Base-by-base conservation (phyloP, 768 basidiomycete genomes). In the Pleurotus eryngii region DNA sequence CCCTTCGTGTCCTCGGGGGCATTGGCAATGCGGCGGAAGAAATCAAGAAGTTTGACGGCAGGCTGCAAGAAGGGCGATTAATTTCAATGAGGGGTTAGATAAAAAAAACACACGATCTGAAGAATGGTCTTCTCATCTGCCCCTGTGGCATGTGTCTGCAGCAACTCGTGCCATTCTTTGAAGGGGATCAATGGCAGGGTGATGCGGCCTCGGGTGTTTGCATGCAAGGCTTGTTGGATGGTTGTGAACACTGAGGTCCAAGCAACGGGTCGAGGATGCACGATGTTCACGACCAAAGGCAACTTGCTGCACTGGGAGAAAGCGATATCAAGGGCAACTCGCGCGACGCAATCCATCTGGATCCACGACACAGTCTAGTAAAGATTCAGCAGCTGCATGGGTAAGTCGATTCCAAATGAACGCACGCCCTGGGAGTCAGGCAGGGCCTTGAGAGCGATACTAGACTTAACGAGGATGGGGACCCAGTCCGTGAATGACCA, bases 401-500 rank as follows among this genome's bases (percentile, higher is more conserved):
- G 27, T 2, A 12, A 15, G 4, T 15, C 38, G 54, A 39, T 40
- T 4, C n/a, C 3, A 59, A 15, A 18, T 43, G 30, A 9, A 66
- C 62, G 57, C 49, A 71, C 68, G 17, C 67, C 68, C 35, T 43
- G 9, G 8, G 59, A 53, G 20, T 62, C 53, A 2, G 69, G 70
- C 7, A 72, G 56, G 5, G 54, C 57, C 2, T 60, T 61, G 12
- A 71, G 46, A 9, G 59, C 59, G 2, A 71, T 22, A 55, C 69
- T 68, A 0, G 71, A 70, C 57, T 70, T 72, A 46, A 74, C 67
- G 4, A 75, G 59, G 48, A 67, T 67, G 2, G 74, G 74, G 4
- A 75, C 57, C 73, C 71, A 75, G 17, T 75, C 72, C 0, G 62
- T 63, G 24, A 64, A 63, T 17, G 70, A 62, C 74, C 75, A 76